Base-by-base conservation (phyloP, 1,284 basidiomycete species). In the Ustilago esculenta region DNA sequence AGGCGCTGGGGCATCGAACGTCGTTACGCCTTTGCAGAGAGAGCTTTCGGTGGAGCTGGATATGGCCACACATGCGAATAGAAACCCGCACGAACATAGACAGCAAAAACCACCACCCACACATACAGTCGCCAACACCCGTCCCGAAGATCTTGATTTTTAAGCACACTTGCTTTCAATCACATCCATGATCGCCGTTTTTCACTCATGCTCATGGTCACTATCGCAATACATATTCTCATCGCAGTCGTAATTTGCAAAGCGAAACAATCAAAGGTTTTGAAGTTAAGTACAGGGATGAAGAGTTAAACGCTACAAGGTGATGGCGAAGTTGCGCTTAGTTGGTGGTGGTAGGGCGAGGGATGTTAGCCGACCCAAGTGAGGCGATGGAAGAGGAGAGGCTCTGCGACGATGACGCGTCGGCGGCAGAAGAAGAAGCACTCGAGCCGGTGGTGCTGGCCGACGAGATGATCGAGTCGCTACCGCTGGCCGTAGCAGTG, bases 71-170 rank as follows among this genome's bases (percentile, higher is more conserved):
- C 47, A 30, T n/a, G n/a, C n/a, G n/a, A n/a, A n/a, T 5, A 32
- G 25, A 20, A 27, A 55, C 24, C 23, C 35, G 21, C 48, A 3
- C 37, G 46, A 4, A 15, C 37, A 15, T 23, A 18, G 30, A 14
- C 44, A 24, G 41, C 20, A 36, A 15, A 15, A 44, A 37, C 20
- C 39, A 4, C 33, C 42, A 8, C 40, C 46, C 6, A 20, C 39
- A 23, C 56, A 44, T 8, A 42, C 44, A 3, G 55, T 49, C 7
- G 50, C 54, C 0, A 49, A 65, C 20, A 40, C 55, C 8, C 54
- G 61, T 24, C 41, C 50, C 14, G 41, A 65, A 18, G 61, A 58
- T 43, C 55, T 65, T 1, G 61, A 65, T n/a, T 65, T 65, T 41
- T 65, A 35, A 29, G n/a, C n/a, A n/a, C n/a, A n/a, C n/a, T n/a